Conservation (phyloP, 169 alveolate genomes). For the Plasmodium fragile region DNA sequence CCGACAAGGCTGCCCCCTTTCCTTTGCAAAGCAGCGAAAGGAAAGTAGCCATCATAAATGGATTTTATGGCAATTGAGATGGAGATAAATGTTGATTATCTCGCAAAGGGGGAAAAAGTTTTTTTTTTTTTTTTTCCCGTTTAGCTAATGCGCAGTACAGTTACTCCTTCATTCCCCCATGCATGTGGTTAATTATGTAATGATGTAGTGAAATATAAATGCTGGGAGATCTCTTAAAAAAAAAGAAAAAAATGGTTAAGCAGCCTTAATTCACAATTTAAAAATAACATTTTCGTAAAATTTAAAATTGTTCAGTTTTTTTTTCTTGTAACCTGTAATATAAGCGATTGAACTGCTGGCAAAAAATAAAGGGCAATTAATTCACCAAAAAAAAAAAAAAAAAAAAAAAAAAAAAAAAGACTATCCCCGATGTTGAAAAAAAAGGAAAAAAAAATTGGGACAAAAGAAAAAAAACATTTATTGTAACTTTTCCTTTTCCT, state of each 20-base stretch:
- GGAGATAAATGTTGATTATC: not conserved
- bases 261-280: not conserved
- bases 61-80: not conserved
- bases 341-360: not conserved
- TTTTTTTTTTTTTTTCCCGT: not conserved
- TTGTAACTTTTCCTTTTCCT: not conserved
- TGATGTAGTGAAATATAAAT: not conserved
- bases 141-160: not conserved
- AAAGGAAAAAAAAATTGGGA: not conserved
- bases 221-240: not conserved
- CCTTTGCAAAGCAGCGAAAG: conserved; percentile 12
- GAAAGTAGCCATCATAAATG: conserved; percentile 19
- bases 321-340: not conserved
- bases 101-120: not conserved
- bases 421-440: not conserved
- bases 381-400: not conserved
- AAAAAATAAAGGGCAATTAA: not conserved
- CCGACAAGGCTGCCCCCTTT: not conserved
- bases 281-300: not conserved
- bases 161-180: not conserved
- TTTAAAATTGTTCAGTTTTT: not conserved
- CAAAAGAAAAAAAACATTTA: not conserved
- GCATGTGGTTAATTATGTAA: not conserved
- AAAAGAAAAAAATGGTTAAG: not conserved
- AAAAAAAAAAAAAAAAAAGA: not conserved